Conservation (phyloP, 768 basidiomycete genomes). For the Ramaria sp. region DNA sequence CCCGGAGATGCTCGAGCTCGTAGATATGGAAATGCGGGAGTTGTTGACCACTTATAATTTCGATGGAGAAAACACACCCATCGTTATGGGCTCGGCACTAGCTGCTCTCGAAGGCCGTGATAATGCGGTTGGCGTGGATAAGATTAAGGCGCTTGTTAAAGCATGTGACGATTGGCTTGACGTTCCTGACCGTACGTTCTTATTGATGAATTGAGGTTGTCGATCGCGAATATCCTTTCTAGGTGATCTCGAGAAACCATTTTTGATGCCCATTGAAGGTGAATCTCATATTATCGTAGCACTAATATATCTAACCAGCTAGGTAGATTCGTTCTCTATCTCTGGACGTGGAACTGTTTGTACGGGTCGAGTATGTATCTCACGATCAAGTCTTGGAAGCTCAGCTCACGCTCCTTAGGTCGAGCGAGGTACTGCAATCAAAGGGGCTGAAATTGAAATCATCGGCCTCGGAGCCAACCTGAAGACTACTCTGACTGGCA, state of each 20-base stretch:
- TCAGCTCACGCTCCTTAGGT: slow-evolving; percentile 35
- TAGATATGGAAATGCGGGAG: slow-evolving; percentile 99
- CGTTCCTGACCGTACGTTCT: slow-evolving; percentile 69
- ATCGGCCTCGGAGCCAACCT: slow-evolving; percentile 70
- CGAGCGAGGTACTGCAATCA: slow-evolving; percentile 84
- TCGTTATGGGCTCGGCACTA: slow-evolving; percentile 93
- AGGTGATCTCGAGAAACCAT: slow-evolving; percentile 97
- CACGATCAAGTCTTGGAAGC: neutral
- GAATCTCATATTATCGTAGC: slow-evolving; percentile 1
- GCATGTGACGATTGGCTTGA: slow-evolving; percentile 94
- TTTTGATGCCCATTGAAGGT: slow-evolving; percentile 92
- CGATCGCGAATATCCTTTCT: neutral
- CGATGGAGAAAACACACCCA: slow-evolving; percentile 97
- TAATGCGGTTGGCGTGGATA: slow-evolving; percentile 65
- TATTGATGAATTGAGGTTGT: neutral
- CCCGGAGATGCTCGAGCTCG: slow-evolving; percentile 97
- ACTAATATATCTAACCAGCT: neutral
- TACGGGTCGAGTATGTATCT: slow-evolving; percentile 58
- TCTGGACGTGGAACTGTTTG: slow-evolving; percentile 97
- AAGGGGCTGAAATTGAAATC: slow-evolving; percentile 90
- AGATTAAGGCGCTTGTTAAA: slow-evolving; percentile 72
- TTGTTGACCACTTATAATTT: slow-evolving; percentile 85
- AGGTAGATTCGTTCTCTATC: slow-evolving; percentile 83
- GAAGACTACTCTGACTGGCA: slow-evolving; percentile 94
- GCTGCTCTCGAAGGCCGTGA: slow-evolving; percentile 87